phyloP scores from a whole-genome alignment of 1,284 basidiomycete genomes.

The Takashimella koratensis region DNA sequence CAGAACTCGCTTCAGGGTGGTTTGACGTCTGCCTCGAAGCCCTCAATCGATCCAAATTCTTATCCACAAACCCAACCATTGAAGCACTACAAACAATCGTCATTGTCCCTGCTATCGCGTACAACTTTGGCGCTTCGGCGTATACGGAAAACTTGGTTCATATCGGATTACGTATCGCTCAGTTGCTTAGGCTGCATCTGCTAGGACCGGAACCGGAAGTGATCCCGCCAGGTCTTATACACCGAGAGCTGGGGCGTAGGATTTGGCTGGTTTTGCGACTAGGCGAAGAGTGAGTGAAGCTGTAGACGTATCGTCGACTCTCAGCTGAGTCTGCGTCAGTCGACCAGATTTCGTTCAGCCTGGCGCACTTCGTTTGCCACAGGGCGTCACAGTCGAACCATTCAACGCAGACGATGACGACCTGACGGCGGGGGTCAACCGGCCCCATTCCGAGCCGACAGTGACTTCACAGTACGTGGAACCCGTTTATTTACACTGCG shows the following conservation, averaged over 20 bases:
- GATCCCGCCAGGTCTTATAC: constrained; percentile 13
- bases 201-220: constrained; percentile 14
- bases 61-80: constrained; percentile 21
- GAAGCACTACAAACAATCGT: constrained; percentile 21
- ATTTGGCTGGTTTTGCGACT: constrained; percentile 20
- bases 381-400: constrained; percentile 17
- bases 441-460: neutral
- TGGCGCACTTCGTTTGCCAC: constrained; percentile 17
- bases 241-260: constrained; percentile 16
- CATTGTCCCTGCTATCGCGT: constrained; percentile 18
- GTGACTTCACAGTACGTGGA: neutral
- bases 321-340: neutral
- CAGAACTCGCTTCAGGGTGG: constrained; percentile 17
- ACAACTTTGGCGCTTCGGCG: constrained; percentile 23
- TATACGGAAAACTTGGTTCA: constrained; percentile 21
- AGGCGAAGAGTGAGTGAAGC: constrained; percentile 13
- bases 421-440: neutral
- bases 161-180: constrained; percentile 17
- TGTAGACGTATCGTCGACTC: neutral
- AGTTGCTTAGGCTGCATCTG: constrained; percentile 19
- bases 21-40: constrained; percentile 23
- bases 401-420: constrained; percentile 21
- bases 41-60: constrained; percentile 22
- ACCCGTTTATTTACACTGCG: too few relatives aligned
- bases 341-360: constrained; percentile 21